Conservation (phyloP, 345 rosid genomes). For the Aurinia saxatilis region DNA sequence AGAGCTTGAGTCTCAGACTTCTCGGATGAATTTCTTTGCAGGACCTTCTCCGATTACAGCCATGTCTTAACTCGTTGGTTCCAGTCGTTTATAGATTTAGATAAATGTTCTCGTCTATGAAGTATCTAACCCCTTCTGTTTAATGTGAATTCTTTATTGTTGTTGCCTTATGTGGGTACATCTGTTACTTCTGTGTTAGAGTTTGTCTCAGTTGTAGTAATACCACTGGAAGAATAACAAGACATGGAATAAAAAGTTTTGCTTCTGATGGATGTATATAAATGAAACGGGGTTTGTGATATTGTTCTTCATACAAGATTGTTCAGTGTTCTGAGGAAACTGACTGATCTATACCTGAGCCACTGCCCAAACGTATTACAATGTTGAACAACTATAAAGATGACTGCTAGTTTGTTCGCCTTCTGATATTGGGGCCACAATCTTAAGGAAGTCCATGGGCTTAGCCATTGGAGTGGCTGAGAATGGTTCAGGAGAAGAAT, state of each 20-base stretch:
- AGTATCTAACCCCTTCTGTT: conserved; percentile 20
- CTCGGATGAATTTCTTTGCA: conserved; percentile 25
- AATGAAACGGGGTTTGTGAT: not conserved
- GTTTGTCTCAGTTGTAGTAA: conserved; percentile 16
- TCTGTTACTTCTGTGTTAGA: not conserved
- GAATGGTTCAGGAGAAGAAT: not conserved
- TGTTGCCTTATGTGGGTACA: not conserved
- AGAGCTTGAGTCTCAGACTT: conserved; percentile 8
- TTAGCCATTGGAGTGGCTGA: not conserved
- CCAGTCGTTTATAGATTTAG: conserved; percentile 30
- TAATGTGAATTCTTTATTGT: conserved; percentile 4
- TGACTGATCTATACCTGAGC: not conserved
- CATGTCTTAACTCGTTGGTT: conserved; percentile 34
- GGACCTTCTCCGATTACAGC: conserved; percentile 51
- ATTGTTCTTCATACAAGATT: not conserved
- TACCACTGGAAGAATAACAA: conserved; percentile 30
- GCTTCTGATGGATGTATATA: conserved; percentile 15
- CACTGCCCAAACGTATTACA: not conserved
- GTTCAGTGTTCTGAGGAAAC: not conserved
- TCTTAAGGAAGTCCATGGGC: not conserved
- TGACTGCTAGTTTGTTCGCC: not conserved
- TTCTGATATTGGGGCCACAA: not conserved
- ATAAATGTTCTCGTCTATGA: conserved; percentile 13
- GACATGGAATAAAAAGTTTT: conserved; percentile 26
- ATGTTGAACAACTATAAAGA: not conserved